phyloP scores from a whole-genome alignment of 495 filamentous ascomycete genomes.

The Daldinia childiae region DNA sequence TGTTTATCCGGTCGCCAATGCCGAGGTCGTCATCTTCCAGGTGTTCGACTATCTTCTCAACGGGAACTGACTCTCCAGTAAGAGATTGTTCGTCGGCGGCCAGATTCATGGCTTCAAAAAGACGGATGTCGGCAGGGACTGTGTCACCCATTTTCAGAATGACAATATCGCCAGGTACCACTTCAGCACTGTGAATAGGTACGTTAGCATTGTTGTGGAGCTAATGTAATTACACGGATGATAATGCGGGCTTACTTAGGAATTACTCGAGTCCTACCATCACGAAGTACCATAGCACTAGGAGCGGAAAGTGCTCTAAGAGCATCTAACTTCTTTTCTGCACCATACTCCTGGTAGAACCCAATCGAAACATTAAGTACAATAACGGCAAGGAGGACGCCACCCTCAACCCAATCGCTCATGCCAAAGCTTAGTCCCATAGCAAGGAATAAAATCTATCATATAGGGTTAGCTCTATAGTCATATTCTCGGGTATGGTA shows the following conservation, averaged over 20 bases:
- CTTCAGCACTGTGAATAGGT: constrained; percentile 62
- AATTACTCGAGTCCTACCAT: constrained; percentile 70
- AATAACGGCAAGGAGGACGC: constrained; percentile 83
- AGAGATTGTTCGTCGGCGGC: constrained; percentile 72
- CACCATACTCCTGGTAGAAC: constrained; percentile 84
- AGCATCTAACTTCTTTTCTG: constrained; percentile 88
- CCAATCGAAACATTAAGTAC: constrained; percentile 80
- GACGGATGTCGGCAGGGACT: constrained; percentile 76
- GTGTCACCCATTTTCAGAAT: constrained; percentile 85
- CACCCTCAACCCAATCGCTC: constrained; percentile 82
- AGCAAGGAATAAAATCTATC: constrained; percentile 79
- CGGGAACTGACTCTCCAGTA: constrained; percentile 76
- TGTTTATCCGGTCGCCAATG: constrained; percentile 72
- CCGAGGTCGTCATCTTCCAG: constrained; percentile 61
- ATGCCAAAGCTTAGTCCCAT: constrained; percentile 87
- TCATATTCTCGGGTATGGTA: background rate
- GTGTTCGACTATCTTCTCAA: constrained; percentile 59
- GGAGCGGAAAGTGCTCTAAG: constrained; percentile 81
- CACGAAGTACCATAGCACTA: constrained; percentile 77
- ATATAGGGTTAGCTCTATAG: constrained; percentile 19
- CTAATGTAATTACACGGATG: background rate
- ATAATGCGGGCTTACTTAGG: constrained; percentile 58
- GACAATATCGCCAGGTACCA: constrained; percentile 85
- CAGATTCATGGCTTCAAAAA: constrained; percentile 84
- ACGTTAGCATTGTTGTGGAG: constrained; percentile 18